Evolutionary conservation across 2,329 filamentous ascomycete genomes (phyloP), one percentile per base, ranked within the genome.

Genomic region (Rhynchosporium secalis): DNA sequence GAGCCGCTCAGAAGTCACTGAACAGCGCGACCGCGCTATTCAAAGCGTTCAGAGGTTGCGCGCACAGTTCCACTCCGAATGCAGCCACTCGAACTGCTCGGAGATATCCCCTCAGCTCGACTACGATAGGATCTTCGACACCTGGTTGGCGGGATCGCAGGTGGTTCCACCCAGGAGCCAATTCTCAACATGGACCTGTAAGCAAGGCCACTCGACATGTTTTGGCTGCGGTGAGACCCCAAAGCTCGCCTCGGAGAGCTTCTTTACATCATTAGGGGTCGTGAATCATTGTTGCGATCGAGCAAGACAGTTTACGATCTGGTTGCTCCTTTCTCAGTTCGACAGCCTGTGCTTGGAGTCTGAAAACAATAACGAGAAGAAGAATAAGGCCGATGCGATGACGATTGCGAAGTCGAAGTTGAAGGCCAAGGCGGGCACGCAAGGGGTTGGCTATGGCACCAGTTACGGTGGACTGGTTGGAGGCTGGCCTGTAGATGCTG

Each of bases 231-330:
- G 66, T 5, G 38, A 28, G 13, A 40, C 45, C 13, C 64, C 67
- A 3, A 58, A 41, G 15, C 15, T 67, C 28, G 57, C 31, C 38
- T 31, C 55, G 3, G 41, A 56, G 12, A 63, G 62, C 26, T 36
- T 66, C 31, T 69, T 67, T 54, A 69, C 67, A 5, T 28, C 62
- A 12, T 47, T 66, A 4, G 67, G 67, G 8, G 67, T 69, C 5
- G 56, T 69, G 8, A 67, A 69, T 48, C 62, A 65, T 20, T 69
- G 67, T 47, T 69, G 67, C 45, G 33, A 63, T 46, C 13, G 40
- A 6, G 63, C 64, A 20, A 51, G 63, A 40, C 57, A 63, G 10
- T 69, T 64, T 36, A 60, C 61, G 3, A 61, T 69, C 12, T 68
- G 63, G 62, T 63, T 64, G 43, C 62, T 69, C 6, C 51, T 69